A percentile compares a stretch with the other conserved stretches of the same genome.
phyloP scores from a whole-genome alignment of 805 yeast species.

The Deakozyma indianensis region DNA sequence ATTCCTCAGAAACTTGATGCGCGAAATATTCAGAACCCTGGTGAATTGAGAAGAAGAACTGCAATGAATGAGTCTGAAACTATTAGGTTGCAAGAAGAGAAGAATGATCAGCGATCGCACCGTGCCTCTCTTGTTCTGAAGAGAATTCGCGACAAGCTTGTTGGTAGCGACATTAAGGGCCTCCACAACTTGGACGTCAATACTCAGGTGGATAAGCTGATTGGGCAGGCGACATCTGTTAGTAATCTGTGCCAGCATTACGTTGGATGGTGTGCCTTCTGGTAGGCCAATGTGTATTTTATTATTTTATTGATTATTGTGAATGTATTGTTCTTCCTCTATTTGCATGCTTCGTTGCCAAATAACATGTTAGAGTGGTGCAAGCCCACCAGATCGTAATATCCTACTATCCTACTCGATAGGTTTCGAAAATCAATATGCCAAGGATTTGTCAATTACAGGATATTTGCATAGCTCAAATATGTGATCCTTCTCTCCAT shows the following conservation, averaged over 20 bases:
- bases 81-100: constrained; percentile 47
- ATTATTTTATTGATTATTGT: too few relatives aligned
- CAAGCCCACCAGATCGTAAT: too few relatives aligned
- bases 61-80: constrained; percentile 71
- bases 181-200: constrained; percentile 61
- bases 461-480: too few relatives aligned
- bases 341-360: neutral
- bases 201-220: constrained; percentile 82
- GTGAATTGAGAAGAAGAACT: constrained; percentile 55
- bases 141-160: constrained; percentile 81
- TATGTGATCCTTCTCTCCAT: too few relatives aligned
- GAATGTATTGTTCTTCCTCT: neutral
- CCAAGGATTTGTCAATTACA: too few relatives aligned
- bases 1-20: constrained; percentile 42
- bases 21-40: constrained; percentile 33
- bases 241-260: constrained; percentile 94
- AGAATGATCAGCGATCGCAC: constrained; percentile 63
- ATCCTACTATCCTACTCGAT: too few relatives aligned
- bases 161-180: constrained; percentile 83
- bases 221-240: constrained; percentile 91
- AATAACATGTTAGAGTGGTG: too few relatives aligned
- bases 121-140: constrained; percentile 82
- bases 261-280: constrained; percentile 98
- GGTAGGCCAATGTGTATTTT: constrained; percentile 40
- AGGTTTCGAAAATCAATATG: too few relatives aligned